A percentile compares a stretch with the other conserved stretches of the same genome.
phyloP scores from a whole-genome alignment of 352 stramenopile species.

The Pythium monospermum region DNA sequence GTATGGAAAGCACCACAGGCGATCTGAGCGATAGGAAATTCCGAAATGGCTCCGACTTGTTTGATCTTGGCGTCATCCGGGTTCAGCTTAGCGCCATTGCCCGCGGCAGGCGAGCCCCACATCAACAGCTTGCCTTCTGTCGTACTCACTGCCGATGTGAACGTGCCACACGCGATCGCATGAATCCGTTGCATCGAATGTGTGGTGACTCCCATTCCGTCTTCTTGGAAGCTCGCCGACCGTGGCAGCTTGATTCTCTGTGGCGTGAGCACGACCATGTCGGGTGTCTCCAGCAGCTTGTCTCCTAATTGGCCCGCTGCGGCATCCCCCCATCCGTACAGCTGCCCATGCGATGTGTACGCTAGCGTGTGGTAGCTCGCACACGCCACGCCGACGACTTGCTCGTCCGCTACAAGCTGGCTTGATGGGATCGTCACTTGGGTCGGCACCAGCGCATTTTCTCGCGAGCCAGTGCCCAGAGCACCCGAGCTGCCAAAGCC shows the following conservation, averaged over 20 bases:
- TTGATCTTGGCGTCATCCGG: slow-evolving; percentile 47
- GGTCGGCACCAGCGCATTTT: slow-evolving; percentile 48
- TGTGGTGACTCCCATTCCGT: slow-evolving; percentile 1
- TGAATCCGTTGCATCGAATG: slow-evolving; percentile 23
- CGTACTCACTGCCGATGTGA: slow-evolving; percentile 51
- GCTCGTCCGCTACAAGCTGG: slow-evolving; percentile 5
- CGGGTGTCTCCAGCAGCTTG: slow-evolving; percentile 32
- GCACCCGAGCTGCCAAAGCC: slow-evolving; percentile 80
- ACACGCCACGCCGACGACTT: slow-evolving; percentile 45
- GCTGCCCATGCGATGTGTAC: slow-evolving; percentile 31
- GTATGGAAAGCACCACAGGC: slow-evolving; percentile 68
- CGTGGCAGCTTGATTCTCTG: slow-evolving; percentile 33
- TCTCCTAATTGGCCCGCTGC: slow-evolving; percentile 64
- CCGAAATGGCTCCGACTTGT: slow-evolving; percentile 30
- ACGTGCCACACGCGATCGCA: slow-evolving; percentile 53
- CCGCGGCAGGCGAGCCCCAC: slow-evolving; percentile 69
- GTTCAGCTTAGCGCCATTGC: slow-evolving; percentile 54
- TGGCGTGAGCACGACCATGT: slow-evolving; percentile 55
- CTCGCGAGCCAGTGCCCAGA: slow-evolving; percentile 52
- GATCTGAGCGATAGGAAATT: slow-evolving; percentile 51
- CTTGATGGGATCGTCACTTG: slow-evolving; percentile 34
- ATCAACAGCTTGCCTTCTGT: slow-evolving; percentile 54
- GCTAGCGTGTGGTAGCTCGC: slow-evolving; percentile 75
- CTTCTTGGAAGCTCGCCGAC: slow-evolving; percentile 17
- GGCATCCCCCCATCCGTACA: slow-evolving; percentile 80